A percentile compares a stretch with the other conserved stretches of the same genome.
phyloP scores from a whole-genome alignment of 1,139 yeast species.

The Geotrichum australiense region DNA sequence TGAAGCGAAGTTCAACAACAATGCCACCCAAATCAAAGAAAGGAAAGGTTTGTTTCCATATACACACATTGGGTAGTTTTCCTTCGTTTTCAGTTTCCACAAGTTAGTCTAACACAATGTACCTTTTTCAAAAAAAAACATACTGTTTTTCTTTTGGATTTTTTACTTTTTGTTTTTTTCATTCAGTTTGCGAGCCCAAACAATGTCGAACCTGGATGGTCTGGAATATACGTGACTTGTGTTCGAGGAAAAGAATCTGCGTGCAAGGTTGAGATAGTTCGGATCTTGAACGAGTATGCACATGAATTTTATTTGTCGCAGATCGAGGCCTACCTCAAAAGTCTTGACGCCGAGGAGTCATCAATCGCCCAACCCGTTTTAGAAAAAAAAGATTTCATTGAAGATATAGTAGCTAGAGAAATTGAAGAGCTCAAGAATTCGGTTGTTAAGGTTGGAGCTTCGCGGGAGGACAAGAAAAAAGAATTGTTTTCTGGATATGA shows the following conservation, averaged over 20 bases:
- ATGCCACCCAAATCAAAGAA: too few relatives aligned
- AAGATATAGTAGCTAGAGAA: conserved; percentile 68
- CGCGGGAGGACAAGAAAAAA: conserved; percentile 35
- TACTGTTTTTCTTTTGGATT: too few relatives aligned
- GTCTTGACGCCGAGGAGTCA: conserved; percentile 25
- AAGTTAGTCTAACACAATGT: too few relatives aligned
- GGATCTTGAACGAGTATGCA: conserved; percentile 47
- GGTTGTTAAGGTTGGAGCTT: conserved; percentile 22
- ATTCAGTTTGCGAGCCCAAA: conserved; percentile 1
- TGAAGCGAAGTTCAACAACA: too few relatives aligned
- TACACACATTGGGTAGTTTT: too few relatives aligned
- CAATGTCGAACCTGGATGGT: conserved; percentile 62
- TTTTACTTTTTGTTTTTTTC: too few relatives aligned
- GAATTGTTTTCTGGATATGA: conserved; percentile 57
- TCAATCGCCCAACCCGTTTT: conserved; percentile 42
- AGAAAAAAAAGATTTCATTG: conserved; percentile 38
- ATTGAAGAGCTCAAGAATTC: conserved; percentile 48
- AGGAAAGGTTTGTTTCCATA: too few relatives aligned
- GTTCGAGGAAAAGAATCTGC: conserved; percentile 67
- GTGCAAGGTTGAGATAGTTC: conserved; percentile 65
- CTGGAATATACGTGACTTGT: conserved; percentile 84
- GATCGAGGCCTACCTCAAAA: conserved; percentile 44
- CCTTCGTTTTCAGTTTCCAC: too few relatives aligned
- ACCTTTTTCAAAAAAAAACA: too few relatives aligned
- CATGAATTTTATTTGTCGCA: conserved; percentile 32